Conservation (phyloP, 2,329 filamentous ascomycete species). For the Pseudogymnoascus sp. region DNA sequence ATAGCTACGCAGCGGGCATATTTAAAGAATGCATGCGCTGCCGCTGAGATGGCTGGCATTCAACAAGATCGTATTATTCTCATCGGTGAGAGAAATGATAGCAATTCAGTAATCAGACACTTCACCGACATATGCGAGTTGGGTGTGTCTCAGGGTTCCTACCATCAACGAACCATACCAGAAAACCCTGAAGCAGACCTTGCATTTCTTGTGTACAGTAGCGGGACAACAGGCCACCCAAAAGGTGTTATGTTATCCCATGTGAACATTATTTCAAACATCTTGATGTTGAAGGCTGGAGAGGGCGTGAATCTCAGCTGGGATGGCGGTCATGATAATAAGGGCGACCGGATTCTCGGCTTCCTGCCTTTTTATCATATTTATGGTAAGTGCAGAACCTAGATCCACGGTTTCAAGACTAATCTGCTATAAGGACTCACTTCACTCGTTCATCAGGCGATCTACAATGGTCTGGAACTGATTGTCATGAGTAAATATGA, state of each 20-base stretch:
- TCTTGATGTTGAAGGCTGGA: slow-evolving; percentile 40
- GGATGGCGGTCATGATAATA: slow-evolving; percentile 44
- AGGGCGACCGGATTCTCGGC: slow-evolving; percentile 63
- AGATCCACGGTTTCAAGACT: neutral
- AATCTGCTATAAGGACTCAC: slow-evolving; percentile 47
- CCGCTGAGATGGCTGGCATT: slow-evolving; percentile 61
- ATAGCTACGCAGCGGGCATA: slow-evolving; percentile 63
- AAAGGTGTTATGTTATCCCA: slow-evolving; percentile 65
- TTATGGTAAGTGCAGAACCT: slow-evolving; percentile 29
- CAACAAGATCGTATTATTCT: slow-evolving; percentile 62
- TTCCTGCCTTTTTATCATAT: slow-evolving; percentile 82
- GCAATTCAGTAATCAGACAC: slow-evolving; percentile 52
- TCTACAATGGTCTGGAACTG: slow-evolving; percentile 56
- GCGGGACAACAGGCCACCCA: slow-evolving; percentile 73
- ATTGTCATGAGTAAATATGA: slow-evolving; percentile 74
- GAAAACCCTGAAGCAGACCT: slow-evolving; percentile 49
- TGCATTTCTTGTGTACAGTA: slow-evolving; percentile 73
- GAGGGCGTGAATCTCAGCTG: slow-evolving; percentile 49
- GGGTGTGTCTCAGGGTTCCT: slow-evolving; percentile 38
- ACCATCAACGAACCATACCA: slow-evolving; percentile 47
- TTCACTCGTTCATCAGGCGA: slow-evolving; percentile 57
- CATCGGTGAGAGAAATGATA: slow-evolving; percentile 60
- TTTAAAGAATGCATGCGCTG: slow-evolving; percentile 55
- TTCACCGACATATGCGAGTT: slow-evolving; percentile 54
- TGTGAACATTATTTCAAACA: slow-evolving; percentile 19